Evolutionary conservation across 768 basidiomycete genomes (phyloP).

Genomic region (Lanmaoa rubissima): DNA sequence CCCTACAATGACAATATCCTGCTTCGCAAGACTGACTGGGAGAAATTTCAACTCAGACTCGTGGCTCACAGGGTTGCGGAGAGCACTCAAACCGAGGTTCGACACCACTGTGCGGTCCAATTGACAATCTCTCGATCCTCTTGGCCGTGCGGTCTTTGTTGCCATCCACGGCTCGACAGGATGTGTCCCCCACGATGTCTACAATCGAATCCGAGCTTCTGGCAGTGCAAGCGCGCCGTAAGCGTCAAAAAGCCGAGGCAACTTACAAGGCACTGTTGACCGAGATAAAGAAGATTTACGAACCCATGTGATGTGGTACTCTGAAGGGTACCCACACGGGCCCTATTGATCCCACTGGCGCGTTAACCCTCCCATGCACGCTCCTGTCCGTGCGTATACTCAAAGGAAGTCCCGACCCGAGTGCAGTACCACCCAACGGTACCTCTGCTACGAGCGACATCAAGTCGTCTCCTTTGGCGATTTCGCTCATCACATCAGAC

Average conservation of each 20-base stretch:
- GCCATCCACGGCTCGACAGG: constrained; percentile 3
- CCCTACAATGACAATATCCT: constrained; percentile 1
- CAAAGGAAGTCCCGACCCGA: constrained; percentile 27
- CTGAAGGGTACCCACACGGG: neutral
- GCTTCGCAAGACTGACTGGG: constrained; percentile 23
- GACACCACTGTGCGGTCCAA: too few species aligned
- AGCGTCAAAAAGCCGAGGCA: constrained; percentile 29
- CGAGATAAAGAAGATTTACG: constrained; percentile 44
- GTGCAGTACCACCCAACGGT: neutral
- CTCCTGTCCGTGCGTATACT: constrained; percentile 45
- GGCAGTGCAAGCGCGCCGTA: constrained; percentile 21
- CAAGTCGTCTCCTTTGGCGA: constrained; percentile 31
- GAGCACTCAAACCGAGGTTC: neutral
- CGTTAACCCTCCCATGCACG: constrained; percentile 40
- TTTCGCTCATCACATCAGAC: constrained; percentile 41
- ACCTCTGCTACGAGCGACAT: constrained; percentile 12
- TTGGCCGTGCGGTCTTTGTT: too few species aligned
- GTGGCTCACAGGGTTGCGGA: neutral
- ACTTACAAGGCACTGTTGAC: constrained; percentile 27
- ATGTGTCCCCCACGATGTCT: constrained; percentile 10
- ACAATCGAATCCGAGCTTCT: constrained; percentile 32
- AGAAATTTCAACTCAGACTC: constrained; percentile 1
- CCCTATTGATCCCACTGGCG: neutral
- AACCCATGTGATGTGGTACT: constrained; percentile 40
- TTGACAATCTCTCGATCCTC: too few species aligned